Evolutionary conservation across 805 yeast genomes (phyloP).

Genomic region (Isabelozyma pseudorhagii): DNA sequence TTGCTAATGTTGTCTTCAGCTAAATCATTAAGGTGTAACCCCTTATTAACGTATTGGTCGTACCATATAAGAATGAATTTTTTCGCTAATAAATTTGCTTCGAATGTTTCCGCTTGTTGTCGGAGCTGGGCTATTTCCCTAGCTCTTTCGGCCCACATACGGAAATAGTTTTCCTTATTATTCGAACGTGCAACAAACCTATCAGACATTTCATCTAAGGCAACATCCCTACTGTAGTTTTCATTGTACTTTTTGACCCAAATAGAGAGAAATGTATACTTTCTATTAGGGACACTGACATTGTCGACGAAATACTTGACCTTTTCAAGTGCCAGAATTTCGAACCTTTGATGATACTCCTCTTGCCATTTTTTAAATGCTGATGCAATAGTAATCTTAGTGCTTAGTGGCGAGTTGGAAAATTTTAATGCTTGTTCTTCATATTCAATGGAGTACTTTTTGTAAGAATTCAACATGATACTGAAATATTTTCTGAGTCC

Average conservation of each 20-base stretch:
- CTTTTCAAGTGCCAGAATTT: slow-evolving; percentile 12
- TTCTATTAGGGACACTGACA: slow-evolving; percentile 9
- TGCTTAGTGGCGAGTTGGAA: not conserved
- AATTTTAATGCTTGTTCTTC: not conserved
- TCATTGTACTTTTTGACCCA: slow-evolving; percentile 22
- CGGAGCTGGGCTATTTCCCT: not conserved
- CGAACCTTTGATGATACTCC: slow-evolving; percentile 16
- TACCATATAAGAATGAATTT: slow-evolving; percentile 33
- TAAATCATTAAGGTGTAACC: slow-evolving; percentile 20
- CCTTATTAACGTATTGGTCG: slow-evolving; percentile 22
- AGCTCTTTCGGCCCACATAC: slow-evolving; percentile 11
- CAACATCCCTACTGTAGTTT: slow-evolving; percentile 3
- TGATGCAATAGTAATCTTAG: slow-evolving; percentile 1
- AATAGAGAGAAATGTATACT: slow-evolving; percentile 6
- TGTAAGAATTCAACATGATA: slow-evolving; percentile 2
- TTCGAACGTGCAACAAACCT: slow-evolving; percentile 3
- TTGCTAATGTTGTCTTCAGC: slow-evolving; percentile 28
- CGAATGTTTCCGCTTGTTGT: slow-evolving; percentile 15
- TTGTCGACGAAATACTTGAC: slow-evolving; percentile 13
- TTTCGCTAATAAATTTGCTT: slow-evolving; percentile 15
- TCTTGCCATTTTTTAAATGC: slow-evolving; percentile 20
- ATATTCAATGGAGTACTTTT: slow-evolving; percentile 1
- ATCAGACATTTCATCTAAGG: slow-evolving; percentile 6
- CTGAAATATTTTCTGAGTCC: slow-evolving; percentile 17
- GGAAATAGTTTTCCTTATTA: slow-evolving; percentile 1